These are phyloP conservation scores for Bifiguratus adelaidae DNA, from an alignment of 192 early-diverging fungal species.

Conservation along the genomic window DNA sequence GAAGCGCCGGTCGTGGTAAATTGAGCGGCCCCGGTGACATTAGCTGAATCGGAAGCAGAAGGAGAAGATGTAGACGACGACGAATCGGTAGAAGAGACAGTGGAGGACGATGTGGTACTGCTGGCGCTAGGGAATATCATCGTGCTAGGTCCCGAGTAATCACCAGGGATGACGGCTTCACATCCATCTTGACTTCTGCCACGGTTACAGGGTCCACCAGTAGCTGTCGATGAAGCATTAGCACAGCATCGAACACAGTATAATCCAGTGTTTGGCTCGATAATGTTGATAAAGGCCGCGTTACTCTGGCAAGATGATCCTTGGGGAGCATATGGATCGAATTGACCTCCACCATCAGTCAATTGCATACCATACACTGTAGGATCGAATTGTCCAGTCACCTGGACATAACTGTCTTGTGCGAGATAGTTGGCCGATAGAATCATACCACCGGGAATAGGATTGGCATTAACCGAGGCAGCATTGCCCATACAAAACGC, in stretches of 20 bases:
- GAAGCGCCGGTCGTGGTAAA: too few relatives aligned
- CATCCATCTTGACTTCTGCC: constrained; percentile 32
- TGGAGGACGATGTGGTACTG: neutral
- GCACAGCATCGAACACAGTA: constrained; percentile 38
- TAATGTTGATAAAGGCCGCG: constrained; percentile 25
- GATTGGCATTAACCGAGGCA: constrained; percentile 23
- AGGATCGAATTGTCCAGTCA: constrained; percentile 36
- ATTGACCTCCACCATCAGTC: constrained; percentile 40
- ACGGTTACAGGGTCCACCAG: too few relatives aligned
- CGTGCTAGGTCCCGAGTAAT: constrained; percentile 31
- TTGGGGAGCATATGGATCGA: constrained; percentile 28
- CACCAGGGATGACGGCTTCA: constrained; percentile 26
- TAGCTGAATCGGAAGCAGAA: too few relatives aligned
- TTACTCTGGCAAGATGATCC: constrained; percentile 30
- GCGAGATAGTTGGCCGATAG: constrained; percentile 20
- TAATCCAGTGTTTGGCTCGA: constrained; percentile 21
- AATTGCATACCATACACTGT: constrained; percentile 16
- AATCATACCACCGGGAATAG: constrained; percentile 27
- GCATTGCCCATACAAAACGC: constrained; percentile 27
- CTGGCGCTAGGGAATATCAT: too few relatives aligned
- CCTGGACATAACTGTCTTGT: constrained; percentile 25
- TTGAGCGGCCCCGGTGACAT: too few relatives aligned
- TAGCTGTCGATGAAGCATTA: too few relatives aligned
- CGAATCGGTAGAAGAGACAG: neutral
- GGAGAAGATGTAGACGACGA: too few relatives aligned